phyloP scores from a whole-genome alignment of 2,329 filamentous ascomycete species.

The Scopulariopsis brevicaulis region DNA sequence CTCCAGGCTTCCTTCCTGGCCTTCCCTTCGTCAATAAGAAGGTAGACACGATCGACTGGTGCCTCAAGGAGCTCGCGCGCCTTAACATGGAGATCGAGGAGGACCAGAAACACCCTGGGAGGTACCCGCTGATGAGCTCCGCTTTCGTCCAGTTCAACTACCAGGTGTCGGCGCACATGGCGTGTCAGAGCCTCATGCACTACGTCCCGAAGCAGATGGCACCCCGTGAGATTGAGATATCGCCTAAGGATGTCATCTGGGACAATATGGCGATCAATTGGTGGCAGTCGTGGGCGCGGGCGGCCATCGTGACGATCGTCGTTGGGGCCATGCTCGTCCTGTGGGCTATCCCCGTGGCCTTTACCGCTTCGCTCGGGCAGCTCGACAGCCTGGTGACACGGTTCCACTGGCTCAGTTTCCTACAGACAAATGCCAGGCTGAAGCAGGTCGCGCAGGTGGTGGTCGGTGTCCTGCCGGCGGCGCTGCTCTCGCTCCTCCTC shows the following conservation, averaged over 20 bases:
- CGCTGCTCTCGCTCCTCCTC: conserved; percentile 66
- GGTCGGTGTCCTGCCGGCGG: conserved; percentile 76
- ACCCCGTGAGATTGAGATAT: conserved; percentile 84
- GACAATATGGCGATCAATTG: conserved; percentile 93
- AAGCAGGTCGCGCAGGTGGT: conserved; percentile 53
- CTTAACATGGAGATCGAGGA: conserved; percentile 86
- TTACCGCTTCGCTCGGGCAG: conserved; percentile 74
- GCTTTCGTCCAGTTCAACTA: conserved; percentile 99
- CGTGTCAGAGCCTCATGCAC: conserved; percentile 82
- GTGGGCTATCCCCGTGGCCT: conserved; percentile 85
- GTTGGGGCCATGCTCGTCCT: conserved; percentile 70
- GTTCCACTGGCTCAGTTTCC: conserved; percentile 59
- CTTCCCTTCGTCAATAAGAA: conserved; percentile 77
- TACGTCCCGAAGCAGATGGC: conserved; percentile 91
- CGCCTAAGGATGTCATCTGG: conserved; percentile 88
- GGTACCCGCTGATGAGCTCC: conserved; percentile 86
- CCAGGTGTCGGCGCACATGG: conserved; percentile 96
- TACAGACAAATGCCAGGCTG: conserved; percentile 46
- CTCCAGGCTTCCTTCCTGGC: conserved; percentile 58
- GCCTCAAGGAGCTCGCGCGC: conserved; percentile 72
- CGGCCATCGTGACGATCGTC: conserved; percentile 49
- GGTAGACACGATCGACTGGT: conserved; percentile 90
- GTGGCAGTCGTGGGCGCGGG: conserved; percentile 80
- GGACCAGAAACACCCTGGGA: conserved; percentile 76
- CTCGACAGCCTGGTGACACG: conserved; percentile 56